Evolutionary conservation across 345 rosid species (phyloP).

Genomic region (Cardamine resedifolia): DNA sequence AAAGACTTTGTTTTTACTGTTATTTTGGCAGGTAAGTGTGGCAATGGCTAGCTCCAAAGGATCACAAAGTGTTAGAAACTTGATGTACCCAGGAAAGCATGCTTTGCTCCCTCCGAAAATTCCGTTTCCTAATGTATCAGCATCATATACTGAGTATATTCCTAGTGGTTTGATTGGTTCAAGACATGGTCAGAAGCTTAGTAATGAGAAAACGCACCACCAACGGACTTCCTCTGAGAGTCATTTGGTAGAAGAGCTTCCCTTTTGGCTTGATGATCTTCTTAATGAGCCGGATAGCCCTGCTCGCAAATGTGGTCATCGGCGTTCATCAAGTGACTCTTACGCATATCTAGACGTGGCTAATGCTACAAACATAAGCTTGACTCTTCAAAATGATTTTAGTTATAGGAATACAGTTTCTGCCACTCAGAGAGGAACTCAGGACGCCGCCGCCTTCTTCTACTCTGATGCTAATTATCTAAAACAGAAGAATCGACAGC

Average conservation of each 20-base stretch:
- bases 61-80: constrained; percentile 63
- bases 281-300: constrained; percentile 97
- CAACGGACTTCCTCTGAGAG: constrained; percentile 96
- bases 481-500: constrained; percentile 53
- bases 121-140: constrained; percentile 76
- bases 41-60: constrained; percentile 80
- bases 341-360: constrained; percentile 74
- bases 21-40: constrained; percentile 40
- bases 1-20: background rate
- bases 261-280: constrained; percentile 99
- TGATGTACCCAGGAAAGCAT: constrained; percentile 70
- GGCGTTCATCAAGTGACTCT: constrained; percentile 98
- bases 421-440: constrained; percentile 58
- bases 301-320: constrained; percentile 80
- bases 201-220: constrained; percentile 58
- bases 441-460: constrained; percentile 46
- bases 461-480: constrained; percentile 48
- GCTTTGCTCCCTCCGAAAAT: constrained; percentile 91
- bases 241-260: constrained; percentile 79
- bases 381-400: constrained; percentile 63
- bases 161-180: constrained; percentile 59
- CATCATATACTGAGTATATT: constrained; percentile 63
- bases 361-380: constrained; percentile 57
- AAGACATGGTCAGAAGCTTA: constrained; percentile 70
- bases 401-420: constrained; percentile 45